Percentiles rank a stretch among this genome's conserved stretches.
Evolutionary conservation across 768 basidiomycete genomes (phyloP).

Genomic region (Tricholoma hemisulphureum): DNA sequence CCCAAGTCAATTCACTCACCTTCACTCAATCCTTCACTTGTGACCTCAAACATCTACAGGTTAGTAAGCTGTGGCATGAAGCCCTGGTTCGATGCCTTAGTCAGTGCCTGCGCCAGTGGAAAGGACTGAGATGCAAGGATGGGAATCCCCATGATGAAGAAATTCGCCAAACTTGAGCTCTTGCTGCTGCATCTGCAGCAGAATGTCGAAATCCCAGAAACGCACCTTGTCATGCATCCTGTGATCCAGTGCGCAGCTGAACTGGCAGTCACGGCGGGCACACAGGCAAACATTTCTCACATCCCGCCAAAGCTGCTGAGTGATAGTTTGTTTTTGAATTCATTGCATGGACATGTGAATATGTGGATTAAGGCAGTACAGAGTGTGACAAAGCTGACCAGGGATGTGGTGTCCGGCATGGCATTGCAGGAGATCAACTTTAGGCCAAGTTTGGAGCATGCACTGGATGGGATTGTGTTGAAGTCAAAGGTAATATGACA

Average conservation of each 20-base stretch:
- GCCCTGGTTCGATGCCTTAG: background rate
- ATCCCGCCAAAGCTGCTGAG: constrained; percentile 71
- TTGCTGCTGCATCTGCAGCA: constrained; percentile 94
- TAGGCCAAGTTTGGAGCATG: constrained; percentile 93
- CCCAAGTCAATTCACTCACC: too few species aligned
- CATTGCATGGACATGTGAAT: constrained; percentile 90
- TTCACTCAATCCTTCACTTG: too few species aligned
- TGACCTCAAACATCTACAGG: too few species aligned
- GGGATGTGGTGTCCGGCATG: constrained; percentile 91
- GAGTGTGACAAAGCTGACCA: constrained; percentile 87
- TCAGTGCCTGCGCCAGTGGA: background rate
- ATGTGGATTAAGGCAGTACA: constrained; percentile 98
- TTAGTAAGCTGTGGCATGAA: constrained; percentile 13
- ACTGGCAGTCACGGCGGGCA: constrained; percentile 53
- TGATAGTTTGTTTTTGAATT: constrained; percentile 91
- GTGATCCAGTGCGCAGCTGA: constrained; percentile 85
- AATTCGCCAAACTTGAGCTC: constrained; percentile 96
- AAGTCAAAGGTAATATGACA: too few species aligned
- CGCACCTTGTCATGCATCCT: constrained; percentile 88
- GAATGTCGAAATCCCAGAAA: constrained; percentile 98
- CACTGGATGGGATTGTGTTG: constrained; percentile 90
- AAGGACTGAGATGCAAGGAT: constrained; percentile 65
- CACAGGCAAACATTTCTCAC: constrained; percentile 71
- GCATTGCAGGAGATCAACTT: constrained; percentile 99
- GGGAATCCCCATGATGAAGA: constrained; percentile 99